phyloP scores from a whole-genome alignment of 345 rosid genomes.

The Erodium maritimum region DNA sequence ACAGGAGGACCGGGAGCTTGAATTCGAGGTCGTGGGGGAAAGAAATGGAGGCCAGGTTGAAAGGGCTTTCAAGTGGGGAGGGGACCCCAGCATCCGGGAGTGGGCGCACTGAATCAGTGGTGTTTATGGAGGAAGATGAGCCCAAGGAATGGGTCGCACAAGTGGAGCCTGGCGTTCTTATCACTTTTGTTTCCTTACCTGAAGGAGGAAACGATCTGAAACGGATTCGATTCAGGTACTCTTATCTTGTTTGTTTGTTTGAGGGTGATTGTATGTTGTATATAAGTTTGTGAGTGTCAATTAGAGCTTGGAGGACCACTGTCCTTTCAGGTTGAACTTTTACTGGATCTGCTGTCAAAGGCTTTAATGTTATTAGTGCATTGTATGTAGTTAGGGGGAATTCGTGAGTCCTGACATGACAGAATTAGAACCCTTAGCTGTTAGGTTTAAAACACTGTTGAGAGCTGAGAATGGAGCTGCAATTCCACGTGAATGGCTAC shows the following conservation, averaged over 20 bases:
- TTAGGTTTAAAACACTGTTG: too few species aligned
- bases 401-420: too few species aligned
- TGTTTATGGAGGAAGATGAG: slow-evolving; percentile 79
- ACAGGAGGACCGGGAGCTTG: slow-evolving; percentile 56
- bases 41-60: slow-evolving; percentile 69
- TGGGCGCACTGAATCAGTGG: slow-evolving; percentile 68
- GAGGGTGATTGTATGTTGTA: slow-evolving; percentile 2
- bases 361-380: slow-evolving; percentile 6
- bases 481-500: slow-evolving; percentile 10
- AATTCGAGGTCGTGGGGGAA: slow-evolving; percentile 58
- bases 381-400: too few species aligned
- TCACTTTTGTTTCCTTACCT: slow-evolving; percentile 81
- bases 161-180: slow-evolving; percentile 97
- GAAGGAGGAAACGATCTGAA: slow-evolving; percentile 89
- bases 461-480: slow-evolving; percentile 6
- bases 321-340: slow-evolving; percentile 2
- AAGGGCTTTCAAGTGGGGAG: slow-evolving; percentile 84
- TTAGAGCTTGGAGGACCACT: neutral
- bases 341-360: slow-evolving; percentile 3
- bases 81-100: slow-evolving; percentile 78
- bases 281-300: neutral
- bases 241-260: slow-evolving; percentile 8
- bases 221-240: slow-evolving; percentile 89
- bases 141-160: slow-evolving; percentile 99
- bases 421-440: too few species aligned